Conservation (phyloP, 805 yeast genomes). For the Barnettozyma sp. region DNA sequence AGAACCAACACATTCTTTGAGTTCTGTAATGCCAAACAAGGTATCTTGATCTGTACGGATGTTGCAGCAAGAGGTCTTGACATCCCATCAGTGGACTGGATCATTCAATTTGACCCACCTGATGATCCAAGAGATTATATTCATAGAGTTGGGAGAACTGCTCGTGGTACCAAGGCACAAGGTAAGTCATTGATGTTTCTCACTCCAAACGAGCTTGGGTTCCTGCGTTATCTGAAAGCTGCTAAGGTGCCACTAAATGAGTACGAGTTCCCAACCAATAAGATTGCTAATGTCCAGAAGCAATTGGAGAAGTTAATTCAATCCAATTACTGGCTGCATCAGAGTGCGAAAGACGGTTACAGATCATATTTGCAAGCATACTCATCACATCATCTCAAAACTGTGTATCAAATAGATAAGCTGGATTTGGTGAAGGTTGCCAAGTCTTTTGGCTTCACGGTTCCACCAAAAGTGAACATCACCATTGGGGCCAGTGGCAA, state of each 20-base stretch:
- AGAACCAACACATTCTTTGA: slow-evolving; percentile 97
- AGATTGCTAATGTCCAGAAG: slow-evolving; percentile 93
- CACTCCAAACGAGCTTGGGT: slow-evolving; percentile 91
- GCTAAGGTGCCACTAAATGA: slow-evolving; percentile 97
- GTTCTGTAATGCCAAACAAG: slow-evolving; percentile 94
- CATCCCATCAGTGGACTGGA: slow-evolving; percentile 99
- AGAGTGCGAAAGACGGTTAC: slow-evolving; percentile 95
- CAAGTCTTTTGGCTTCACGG: slow-evolving; percentile 86
- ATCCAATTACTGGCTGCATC: slow-evolving; percentile 90
- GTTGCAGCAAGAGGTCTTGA: slow-evolving; percentile 99
- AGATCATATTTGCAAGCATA: slow-evolving; percentile 95
- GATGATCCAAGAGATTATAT: slow-evolving; percentile 99
- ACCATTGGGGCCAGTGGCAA: slow-evolving; percentile 91
- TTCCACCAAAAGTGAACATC: slow-evolving; percentile 95
- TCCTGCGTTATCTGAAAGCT: slow-evolving; percentile 87
- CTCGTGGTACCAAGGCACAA: slow-evolving; percentile 83
- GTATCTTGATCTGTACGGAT: slow-evolving; percentile 91
- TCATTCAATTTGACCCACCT: slow-evolving; percentile 97
- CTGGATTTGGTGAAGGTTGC: slow-evolving; percentile 93
- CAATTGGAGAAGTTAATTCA: slow-evolving; percentile 87
- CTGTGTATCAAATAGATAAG: slow-evolving; percentile 94
- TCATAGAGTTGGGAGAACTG: slow-evolving; percentile 98
- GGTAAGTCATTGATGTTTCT: slow-evolving; percentile 95
- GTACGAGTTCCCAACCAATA: slow-evolving; percentile 89
- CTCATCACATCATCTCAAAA: slow-evolving; percentile 91